Base-by-base conservation (phyloP, 768 basidiomycete species). In the Pulveroboletus sp. region DNA sequence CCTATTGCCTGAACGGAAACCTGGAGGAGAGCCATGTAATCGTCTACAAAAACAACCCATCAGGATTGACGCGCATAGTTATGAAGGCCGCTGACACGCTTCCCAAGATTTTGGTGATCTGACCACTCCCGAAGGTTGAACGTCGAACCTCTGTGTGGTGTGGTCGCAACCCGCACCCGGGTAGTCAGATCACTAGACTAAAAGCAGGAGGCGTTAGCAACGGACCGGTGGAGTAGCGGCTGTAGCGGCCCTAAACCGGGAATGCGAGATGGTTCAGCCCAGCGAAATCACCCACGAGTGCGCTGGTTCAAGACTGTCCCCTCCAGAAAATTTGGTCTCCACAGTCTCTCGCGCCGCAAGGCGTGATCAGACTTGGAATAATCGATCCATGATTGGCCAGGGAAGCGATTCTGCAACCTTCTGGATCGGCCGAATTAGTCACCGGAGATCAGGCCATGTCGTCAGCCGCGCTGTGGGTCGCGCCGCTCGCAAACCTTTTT, bases 81-180 rank as follows among this genome's bases (percentile, higher is more conserved):
- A 78, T 98, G 96, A 37, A 95, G 96, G 42, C 95, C 96, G 71
- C 96, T 98, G 62, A 99, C 84, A 50, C 94, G 88, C 71, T 92
- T 92, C 79, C 97, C 96, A 38, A 99, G 81, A 59, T 98, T 95
- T 61, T 81, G 73, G 23, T 82, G 72, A 51, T 84, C 78, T 63
- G n/a, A n/a, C n/a, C n/a, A n/a, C n/a, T n/a, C n/a, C n/a, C n/a
- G n/a, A n/a, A n/a, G n/a, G n/a, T n/a, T n/a, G n/a, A n/a, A n/a
- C n/a, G n/a, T n/a, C n/a, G n/a, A n/a, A n/a, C n/a, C n/a, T n/a
- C n/a, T n/a, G n/a, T n/a, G n/a, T n/a, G n/a, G n/a, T n/a, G n/a
- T n/a, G n/a, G n/a, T n/a, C n/a, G n/a, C n/a, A n/a, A n/a, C n/a
- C n/a, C n/a, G n/a, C n/a, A n/a, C n/a, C n/a, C n/a, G n/a, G n/a